These are phyloP conservation scores for Kluyveromyces sp. DNA, from an alignment of 1,139 yeast genomes.

Conservation along the genomic window DNA sequence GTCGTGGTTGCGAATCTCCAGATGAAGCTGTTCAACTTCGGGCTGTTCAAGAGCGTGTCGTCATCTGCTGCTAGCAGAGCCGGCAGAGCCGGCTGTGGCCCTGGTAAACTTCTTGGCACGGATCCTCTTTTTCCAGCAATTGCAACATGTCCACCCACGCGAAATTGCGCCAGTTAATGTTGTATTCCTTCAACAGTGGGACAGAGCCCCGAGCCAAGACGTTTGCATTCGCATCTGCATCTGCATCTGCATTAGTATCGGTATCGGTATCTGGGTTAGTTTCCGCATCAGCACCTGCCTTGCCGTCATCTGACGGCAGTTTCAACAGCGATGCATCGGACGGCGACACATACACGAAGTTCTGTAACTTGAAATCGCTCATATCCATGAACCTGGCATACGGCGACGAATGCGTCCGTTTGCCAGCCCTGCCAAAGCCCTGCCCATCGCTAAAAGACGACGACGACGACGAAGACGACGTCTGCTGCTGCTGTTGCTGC, in stretches of 20 bases:
- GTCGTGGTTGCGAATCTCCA: slow-evolving; percentile 5
- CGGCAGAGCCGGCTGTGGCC: neutral
- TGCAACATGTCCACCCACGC: slow-evolving; percentile 3
- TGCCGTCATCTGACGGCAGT: no score
- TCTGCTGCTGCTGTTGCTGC: no score
- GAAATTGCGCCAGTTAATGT: slow-evolving; percentile 3
- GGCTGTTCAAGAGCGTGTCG: neutral
- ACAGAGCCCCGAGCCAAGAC: neutral
- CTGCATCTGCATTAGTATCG: neutral
- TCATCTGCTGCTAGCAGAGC: neutral
- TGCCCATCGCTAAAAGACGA: no score
- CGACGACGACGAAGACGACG: no score
- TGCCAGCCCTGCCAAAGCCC: no score
- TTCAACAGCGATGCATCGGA: slow-evolving; percentile 1
- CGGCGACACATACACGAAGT: slow-evolving; percentile 3
- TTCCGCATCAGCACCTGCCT: no score
- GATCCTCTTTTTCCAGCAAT: slow-evolving; percentile 3
- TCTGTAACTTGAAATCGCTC: neutral
- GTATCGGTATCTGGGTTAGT: neutral
- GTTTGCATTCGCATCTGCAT: no score
- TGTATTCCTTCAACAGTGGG: neutral
- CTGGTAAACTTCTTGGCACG: neutral
- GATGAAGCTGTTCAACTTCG: neutral
- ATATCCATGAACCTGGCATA: neutral
- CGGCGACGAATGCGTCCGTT: neutral